Conservation (phyloP, 768 basidiomycete genomes). For the Pleurotus giganteus region DNA sequence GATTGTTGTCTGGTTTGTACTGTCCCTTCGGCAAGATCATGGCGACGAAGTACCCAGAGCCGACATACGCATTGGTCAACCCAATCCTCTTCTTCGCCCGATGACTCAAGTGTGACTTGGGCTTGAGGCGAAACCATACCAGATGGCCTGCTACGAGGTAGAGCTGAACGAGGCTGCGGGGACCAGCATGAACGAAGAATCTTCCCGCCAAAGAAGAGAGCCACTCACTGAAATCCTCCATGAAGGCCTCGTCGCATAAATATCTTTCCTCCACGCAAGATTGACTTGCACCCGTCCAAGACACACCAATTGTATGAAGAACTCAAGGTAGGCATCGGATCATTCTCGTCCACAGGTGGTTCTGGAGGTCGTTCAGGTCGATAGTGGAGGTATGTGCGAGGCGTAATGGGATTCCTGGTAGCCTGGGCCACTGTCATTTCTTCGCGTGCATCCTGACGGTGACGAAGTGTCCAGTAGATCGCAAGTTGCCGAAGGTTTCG, state of each 20-base stretch:
- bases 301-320: constrained; percentile 87
- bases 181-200: constrained; percentile 4
- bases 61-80: constrained; percentile 76
- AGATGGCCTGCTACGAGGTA: constrained; percentile 77
- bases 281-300: constrained; percentile 73
- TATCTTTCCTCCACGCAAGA: constrained; percentile 70
- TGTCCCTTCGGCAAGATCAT: constrained; percentile 63
- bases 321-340: constrained; percentile 54
- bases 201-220: not conserved
- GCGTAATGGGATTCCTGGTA: constrained; percentile 55
- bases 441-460: constrained; percentile 69
- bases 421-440: constrained; percentile 79
- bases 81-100: constrained; percentile 53
- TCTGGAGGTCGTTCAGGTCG: constrained; percentile 45
- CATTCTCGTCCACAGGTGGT: constrained; percentile 49
- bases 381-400: constrained; percentile 41
- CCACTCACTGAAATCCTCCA: constrained; percentile 75
- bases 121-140: constrained; percentile 66
- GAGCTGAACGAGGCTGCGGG: constrained; percentile 60
- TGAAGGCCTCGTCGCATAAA: constrained; percentile 68
- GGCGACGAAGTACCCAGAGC: constrained; percentile 83
- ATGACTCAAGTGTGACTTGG: constrained; percentile 54
- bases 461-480: constrained; percentile 77
- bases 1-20: constrained; percentile 49
- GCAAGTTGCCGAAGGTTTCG: constrained; percentile 66